Evolutionary conservation across 148 eudicot genomes (phyloP), one percentile per base, ranked within the genome.

Genomic region (Dysphania ambrosioides): DNA sequence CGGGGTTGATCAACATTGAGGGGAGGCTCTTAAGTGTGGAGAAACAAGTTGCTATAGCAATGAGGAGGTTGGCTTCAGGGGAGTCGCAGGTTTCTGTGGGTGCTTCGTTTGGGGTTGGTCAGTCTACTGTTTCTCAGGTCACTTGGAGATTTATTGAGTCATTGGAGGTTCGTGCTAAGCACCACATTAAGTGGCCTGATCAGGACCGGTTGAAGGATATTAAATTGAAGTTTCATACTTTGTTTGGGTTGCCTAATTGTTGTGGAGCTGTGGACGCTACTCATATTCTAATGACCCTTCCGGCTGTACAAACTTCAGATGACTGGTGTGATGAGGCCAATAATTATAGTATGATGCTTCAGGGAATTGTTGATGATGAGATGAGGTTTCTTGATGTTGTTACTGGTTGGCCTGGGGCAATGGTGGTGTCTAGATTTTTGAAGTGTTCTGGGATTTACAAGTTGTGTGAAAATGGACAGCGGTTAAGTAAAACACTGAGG

Each of bases 331-430:
- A 96, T 65, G 85, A 85, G 64, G 89, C 81, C 56, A 92, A 80
- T 30, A 96, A 92, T 57, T 90, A 83, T 81, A 96, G 99, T 80
- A 92, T 92, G 94, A 83, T 96, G 26, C 82, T 92, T 62, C 99
- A 96, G 73, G 99, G 91, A 18, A 77, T 92, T 31, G 99, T 96
- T 31, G 99, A 96, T 57, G 75, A 79, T 66, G 92, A 96, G 56
- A 79, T 82, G 85, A 83, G 99, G 78, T 96, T 96, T 83, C 85
- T 96, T 23, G 99, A 96, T 66, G 77, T 96, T 44, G 99, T 96
- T n/a, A 92, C 97, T 6, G 99, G 99, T 57, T 96, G 94, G 94
- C 99, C 99, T 3, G 97, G 99, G 30, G 92, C 92, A 40, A 87
- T 96, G 97, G 84, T 86, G 16, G 73, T 89, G 30, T 86, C 90